Conservation (phyloP, 352 stramenopile genomes). For the Phytophthora podocarpi region DNA sequence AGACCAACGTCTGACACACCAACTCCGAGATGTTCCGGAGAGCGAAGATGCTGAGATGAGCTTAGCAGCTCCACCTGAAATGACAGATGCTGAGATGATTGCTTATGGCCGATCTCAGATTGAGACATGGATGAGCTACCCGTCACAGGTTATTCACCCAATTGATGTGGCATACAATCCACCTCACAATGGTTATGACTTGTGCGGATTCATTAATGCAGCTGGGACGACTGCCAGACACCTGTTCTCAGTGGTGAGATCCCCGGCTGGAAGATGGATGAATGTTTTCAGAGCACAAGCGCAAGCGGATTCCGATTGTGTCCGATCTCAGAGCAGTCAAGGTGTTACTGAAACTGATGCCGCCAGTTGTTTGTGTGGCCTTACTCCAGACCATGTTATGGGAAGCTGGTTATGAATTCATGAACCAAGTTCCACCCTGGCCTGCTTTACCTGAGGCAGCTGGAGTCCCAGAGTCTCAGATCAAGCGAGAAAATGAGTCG, state of each 20-base stretch:
- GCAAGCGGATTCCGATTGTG: not conserved
- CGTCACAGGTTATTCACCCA: not conserved
- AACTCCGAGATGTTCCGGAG: not conserved
- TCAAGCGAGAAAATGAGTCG: too few relatives aligned
- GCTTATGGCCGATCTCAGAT: not conserved
- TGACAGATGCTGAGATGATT: too few relatives aligned
- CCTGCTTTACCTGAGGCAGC: not conserved
- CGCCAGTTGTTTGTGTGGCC: not conserved
- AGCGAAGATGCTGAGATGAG: not conserved
- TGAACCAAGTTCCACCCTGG: not conserved
- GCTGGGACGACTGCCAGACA: not conserved
- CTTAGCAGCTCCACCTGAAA: not conserved
- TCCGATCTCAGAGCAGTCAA: too few relatives aligned
- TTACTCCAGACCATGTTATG: slow-evolving; percentile 1
- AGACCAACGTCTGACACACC: not conserved
- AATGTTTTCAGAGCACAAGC: not conserved
- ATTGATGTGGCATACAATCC: not conserved
- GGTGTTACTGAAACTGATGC: not conserved
- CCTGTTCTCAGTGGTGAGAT: not conserved
- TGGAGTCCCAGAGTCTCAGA: not conserved
- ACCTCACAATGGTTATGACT: not conserved
- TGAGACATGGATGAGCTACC: not conserved
- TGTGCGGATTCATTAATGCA: not conserved
- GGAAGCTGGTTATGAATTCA: not conserved
- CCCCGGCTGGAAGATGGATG: not conserved